Conservation (phyloP, 768 basidiomycete species). For the Auricularia cornea region DNA sequence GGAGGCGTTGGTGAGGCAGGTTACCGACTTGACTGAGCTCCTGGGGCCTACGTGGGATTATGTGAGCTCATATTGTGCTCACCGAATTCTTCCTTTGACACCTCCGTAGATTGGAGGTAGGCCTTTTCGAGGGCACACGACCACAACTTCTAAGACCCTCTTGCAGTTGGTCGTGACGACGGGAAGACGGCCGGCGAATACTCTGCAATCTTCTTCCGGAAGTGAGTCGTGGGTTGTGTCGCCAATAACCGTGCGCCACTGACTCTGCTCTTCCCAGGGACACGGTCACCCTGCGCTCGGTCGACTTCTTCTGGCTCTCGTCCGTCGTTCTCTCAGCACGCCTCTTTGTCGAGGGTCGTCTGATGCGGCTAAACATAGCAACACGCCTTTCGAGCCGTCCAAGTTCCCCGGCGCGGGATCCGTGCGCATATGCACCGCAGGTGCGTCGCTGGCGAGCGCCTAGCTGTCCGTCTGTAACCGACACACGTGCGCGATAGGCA, state of each 20-base stretch:
- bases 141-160: not conserved
- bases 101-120: not conserved
- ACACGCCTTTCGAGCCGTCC: constrained; percentile 17
- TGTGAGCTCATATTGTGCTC: constrained; percentile 24
- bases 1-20: constrained; percentile 48
- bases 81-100: not conserved
- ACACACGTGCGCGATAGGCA: not conserved
- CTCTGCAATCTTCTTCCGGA: constrained; percentile 52
- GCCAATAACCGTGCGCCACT: not conserved
- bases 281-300: constrained; percentile 27
- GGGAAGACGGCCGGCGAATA: constrained; percentile 49
- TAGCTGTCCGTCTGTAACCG: not conserved
- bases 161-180: constrained; percentile 48
- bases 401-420: constrained; percentile 44
- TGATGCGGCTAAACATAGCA: not conserved
- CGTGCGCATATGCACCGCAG: constrained; percentile 40
- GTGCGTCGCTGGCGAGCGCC: not conserved
- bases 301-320: constrained; percentile 52
- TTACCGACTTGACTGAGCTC: constrained; percentile 44
- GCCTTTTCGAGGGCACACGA: not conserved
- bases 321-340: constrained; percentile 17
- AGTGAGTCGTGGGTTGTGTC: not conserved
- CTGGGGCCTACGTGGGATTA: constrained; percentile 48
- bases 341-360: not conserved
- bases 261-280: not conserved